Conservation (phyloP, 208 protist genomes). For the Lotmaria passim region DNA sequence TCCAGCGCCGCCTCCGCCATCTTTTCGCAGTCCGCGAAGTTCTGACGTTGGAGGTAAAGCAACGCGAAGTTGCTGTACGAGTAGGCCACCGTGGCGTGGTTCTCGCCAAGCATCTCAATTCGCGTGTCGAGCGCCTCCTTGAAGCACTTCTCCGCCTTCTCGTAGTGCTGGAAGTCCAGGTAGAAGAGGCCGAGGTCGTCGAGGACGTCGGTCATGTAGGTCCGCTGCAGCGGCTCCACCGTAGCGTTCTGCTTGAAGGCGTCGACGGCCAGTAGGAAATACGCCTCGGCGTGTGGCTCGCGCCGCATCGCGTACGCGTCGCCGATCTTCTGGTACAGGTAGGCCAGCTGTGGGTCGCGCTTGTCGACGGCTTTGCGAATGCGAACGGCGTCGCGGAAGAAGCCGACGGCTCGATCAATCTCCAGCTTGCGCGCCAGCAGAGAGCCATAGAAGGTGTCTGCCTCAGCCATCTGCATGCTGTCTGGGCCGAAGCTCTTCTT, state of each 20-base stretch:
- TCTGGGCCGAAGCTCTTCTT: conserved; percentile 67
- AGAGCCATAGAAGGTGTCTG: conserved; percentile 75
- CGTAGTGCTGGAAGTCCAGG: conserved; percentile 88
- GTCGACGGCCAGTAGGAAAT: conserved; percentile 86
- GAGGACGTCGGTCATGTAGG: conserved; percentile 88
- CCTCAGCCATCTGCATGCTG: conserved; percentile 75
- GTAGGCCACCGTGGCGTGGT: conserved; percentile 89
- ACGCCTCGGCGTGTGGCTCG: conserved; percentile 85
- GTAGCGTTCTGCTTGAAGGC: conserved; percentile 79
- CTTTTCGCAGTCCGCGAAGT: conserved; percentile 76
- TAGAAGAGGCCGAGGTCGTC: conserved; percentile 91
- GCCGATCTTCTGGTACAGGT: conserved; percentile 88
- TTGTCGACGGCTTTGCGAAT: conserved; percentile 69
- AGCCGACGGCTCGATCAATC: conserved; percentile 54
- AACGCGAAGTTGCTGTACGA: conserved; percentile 91
- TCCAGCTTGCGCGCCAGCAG: conserved; percentile 74
- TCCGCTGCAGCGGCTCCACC: conserved; percentile 80
- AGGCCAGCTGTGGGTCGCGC: conserved; percentile 83
- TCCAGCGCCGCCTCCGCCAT: conserved; percentile 76
- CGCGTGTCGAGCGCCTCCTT: conserved; percentile 87
- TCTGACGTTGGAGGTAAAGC: conserved; percentile 77
- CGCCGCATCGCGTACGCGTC: conserved; percentile 84
- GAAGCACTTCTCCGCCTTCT: conserved; percentile 89
- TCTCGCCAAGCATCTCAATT: conserved; percentile 88
- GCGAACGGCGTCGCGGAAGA: conserved; percentile 80